Evolutionary conservation across 1,139 yeast genomes (phyloP).

Genomic region (Hansenula lynferdii): DNA sequence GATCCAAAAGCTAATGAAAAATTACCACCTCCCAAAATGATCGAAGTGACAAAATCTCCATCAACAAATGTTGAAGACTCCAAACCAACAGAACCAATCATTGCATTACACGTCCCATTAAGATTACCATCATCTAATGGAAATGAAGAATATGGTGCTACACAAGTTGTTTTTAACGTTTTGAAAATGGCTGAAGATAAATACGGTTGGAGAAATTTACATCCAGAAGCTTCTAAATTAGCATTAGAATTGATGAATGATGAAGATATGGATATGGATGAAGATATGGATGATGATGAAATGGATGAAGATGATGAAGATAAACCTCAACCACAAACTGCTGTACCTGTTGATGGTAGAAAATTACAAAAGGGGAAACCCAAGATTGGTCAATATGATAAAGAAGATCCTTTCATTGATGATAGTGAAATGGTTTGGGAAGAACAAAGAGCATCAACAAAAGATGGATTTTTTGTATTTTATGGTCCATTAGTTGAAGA

Average conservation of each 20-base stretch:
- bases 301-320: constrained; percentile 29
- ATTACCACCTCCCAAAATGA: constrained; percentile 21
- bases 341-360: constrained; percentile 27
- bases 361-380: constrained; percentile 49
- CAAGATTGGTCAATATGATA: constrained; percentile 84
- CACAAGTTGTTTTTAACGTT: constrained; percentile 76
- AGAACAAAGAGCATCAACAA: constrained; percentile 87
- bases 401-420: constrained; percentile 94
- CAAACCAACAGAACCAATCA: constrained; percentile 26
- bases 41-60: constrained; percentile 16
- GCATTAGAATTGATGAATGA: constrained; percentile 60
- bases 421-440: constrained; percentile 92
- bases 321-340: constrained; percentile 21
- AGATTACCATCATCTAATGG: constrained; percentile 26
- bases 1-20: constrained; percentile 13
- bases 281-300: constrained; percentile 52
- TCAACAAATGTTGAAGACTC: constrained; percentile 11
- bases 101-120: constrained; percentile 58
- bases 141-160: constrained; percentile 41
- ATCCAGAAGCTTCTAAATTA: constrained; percentile 52
- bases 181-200: constrained; percentile 77
- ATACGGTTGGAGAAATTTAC: constrained; percentile 74
- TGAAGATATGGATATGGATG: constrained; percentile 55
- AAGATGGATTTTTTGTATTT: constrained; percentile 94
- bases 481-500: constrained; percentile 91